These are phyloP conservation scores for Neurospora tetraspora DNA, from an alignment of 495 filamentous ascomycete genomes.

Conservation along the genomic window DNA sequence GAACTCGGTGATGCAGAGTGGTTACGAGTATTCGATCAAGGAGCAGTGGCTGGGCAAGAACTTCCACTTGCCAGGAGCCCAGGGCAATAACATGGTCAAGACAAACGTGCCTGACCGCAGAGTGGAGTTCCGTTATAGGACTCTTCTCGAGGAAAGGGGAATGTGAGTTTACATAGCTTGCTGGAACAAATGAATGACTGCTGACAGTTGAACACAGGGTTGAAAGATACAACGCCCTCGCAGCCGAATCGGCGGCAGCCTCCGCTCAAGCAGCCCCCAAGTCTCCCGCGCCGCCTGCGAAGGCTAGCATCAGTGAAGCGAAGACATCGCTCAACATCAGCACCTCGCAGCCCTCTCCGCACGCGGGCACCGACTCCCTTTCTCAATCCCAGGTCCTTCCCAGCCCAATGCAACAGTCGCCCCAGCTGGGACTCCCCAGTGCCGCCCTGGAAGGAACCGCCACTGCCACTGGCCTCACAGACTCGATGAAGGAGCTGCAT, in stretches of 20 bases:
- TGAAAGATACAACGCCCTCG: conserved; percentile 18
- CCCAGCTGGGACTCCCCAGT: not conserved
- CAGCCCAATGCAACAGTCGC: conserved; percentile 11
- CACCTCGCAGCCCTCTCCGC: conserved; percentile 1
- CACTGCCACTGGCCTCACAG: conserved; percentile 2
- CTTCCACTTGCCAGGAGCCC: conserved; percentile 61
- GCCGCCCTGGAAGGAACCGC: not conserved
- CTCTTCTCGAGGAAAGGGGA: conserved; percentile 64
- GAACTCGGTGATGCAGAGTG: conserved; percentile 88
- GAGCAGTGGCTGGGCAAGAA: conserved; percentile 77
- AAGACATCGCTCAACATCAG: not conserved
- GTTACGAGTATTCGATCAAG: conserved; percentile 83
- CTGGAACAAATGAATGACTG: not conserved
- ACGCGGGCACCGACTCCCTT: not conserved
- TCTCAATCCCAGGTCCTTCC: conserved; percentile 12
- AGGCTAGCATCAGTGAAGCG: conserved; percentile 12
- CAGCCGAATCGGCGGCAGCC: conserved; percentile 1
- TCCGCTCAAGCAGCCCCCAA: conserved; percentile 2
- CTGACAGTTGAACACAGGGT: conserved; percentile 15
- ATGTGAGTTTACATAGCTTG: conserved; percentile 47
- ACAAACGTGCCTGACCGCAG: conserved; percentile 92
- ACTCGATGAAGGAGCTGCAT: conserved; percentile 23
- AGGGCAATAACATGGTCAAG: conserved; percentile 84
- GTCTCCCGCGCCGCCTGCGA: conserved; percentile 21
- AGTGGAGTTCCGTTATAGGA: conserved; percentile 79